phyloP scores from a whole-genome alignment of 1,139 yeast species.

The Hemisphaericaspora subhashii region DNA sequence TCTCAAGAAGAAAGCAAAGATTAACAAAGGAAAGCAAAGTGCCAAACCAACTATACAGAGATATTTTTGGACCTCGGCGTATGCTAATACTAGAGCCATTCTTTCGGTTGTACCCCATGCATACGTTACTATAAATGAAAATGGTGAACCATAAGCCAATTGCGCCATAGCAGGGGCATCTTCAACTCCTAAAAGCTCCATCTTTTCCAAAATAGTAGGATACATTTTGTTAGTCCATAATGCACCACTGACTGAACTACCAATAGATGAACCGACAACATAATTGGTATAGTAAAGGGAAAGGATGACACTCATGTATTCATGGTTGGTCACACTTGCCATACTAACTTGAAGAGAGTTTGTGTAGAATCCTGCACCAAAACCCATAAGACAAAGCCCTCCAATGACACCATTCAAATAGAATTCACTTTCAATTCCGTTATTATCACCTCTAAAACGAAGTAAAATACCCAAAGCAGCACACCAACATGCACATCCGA shows the following conservation, averaged over 20 bases:
- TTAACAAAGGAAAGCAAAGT: constrained; percentile 38
- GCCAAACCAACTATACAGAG: constrained; percentile 55
- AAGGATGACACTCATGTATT: constrained; percentile 62
- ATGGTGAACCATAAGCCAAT: constrained; percentile 55
- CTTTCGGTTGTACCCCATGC: constrained; percentile 65
- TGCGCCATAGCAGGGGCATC: constrained; percentile 30
- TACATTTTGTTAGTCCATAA: constrained; percentile 52
- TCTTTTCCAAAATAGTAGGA: constrained; percentile 15
- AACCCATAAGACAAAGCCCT: constrained; percentile 62
- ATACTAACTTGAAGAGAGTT: constrained; percentile 67
- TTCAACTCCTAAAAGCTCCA: constrained; percentile 15
- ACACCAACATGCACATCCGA: constrained; percentile 54
- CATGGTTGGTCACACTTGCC: constrained; percentile 61
- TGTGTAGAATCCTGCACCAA: constrained; percentile 73
- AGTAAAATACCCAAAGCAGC: constrained; percentile 29
- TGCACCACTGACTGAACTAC: constrained; percentile 59
- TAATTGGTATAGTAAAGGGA: constrained; percentile 56
- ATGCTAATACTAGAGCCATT: constrained; percentile 54
- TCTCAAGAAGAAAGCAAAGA: constrained; percentile 51
- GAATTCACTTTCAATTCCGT: constrained; percentile 23
- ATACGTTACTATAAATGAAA: constrained; percentile 42
- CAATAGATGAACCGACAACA: constrained; percentile 59
- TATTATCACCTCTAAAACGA: constrained; percentile 30
- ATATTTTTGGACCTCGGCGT: constrained; percentile 58
- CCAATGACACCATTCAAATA: constrained; percentile 61